Conservation (phyloP, 2,329 filamentous ascomycete species). For the Stenocarpella maydis region DNA sequence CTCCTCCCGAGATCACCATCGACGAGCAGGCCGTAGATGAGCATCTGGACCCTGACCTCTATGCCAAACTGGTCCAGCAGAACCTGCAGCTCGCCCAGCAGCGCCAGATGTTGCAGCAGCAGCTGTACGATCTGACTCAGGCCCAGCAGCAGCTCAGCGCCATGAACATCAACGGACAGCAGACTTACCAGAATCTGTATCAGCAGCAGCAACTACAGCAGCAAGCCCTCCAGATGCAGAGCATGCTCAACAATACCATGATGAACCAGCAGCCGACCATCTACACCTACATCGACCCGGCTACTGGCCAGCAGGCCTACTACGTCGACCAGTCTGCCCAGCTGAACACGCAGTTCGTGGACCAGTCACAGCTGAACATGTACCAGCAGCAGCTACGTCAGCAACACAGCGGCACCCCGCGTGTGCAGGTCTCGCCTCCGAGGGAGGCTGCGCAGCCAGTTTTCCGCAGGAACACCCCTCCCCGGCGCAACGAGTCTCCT, state of each 20-base stretch:
- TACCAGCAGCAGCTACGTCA: constrained; percentile 58
- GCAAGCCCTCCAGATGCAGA: constrained; percentile 72
- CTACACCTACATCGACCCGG: constrained; percentile 84
- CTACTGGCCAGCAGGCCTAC: constrained; percentile 84
- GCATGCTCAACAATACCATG: constrained; percentile 54
- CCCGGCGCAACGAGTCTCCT: constrained; percentile 74
- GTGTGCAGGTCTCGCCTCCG: constrained; percentile 84
- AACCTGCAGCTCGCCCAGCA: constrained; percentile 94
- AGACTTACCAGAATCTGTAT: constrained; percentile 68
- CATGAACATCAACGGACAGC: constrained; percentile 71
- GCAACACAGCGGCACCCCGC: constrained; percentile 68
- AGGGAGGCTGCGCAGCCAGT: constrained; percentile 63
- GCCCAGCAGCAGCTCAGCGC: constrained; percentile 85
- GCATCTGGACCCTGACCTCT: constrained; percentile 83
- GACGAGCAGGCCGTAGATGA: constrained; percentile 70
- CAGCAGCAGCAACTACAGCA: constrained; percentile 55
- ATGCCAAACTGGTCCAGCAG: constrained; percentile 88
- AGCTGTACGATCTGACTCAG: constrained; percentile 83
- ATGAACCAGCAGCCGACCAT: constrained; percentile 74
- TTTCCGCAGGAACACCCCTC: constrained; percentile 71
- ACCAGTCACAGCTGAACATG: constrained; percentile 41
- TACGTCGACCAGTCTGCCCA: constrained; percentile 73
- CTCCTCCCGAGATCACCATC: constrained; percentile 82
- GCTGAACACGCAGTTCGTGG: constrained; percentile 42
- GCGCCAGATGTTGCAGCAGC: constrained; percentile 93